phyloP scores from a whole-genome alignment of 148 eudicot species.

The Cornus florida region DNA sequence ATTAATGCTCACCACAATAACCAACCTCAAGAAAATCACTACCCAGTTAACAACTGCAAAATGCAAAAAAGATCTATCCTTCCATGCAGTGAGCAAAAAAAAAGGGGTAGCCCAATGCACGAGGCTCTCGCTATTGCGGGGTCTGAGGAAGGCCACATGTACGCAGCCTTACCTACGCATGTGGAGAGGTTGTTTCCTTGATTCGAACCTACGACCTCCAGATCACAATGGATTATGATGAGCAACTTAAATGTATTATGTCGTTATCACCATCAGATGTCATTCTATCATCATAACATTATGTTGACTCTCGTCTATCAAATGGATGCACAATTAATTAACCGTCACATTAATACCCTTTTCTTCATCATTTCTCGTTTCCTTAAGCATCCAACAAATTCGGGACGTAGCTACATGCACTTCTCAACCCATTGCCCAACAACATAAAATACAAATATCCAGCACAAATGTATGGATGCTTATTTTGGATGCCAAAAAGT shows the following conservation, averaged over 20 bases:
- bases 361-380: not conserved
- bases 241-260: conserved; percentile 2
- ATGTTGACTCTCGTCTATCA: not conserved
- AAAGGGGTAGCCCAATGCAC: no score
- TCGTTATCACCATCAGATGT: not conserved
- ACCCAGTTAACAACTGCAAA: conserved; percentile 1
- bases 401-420: not conserved
- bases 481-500: not conserved
- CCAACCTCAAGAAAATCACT: not conserved
- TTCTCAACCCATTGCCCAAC: not conserved
- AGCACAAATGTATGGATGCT: conserved; percentile 1
- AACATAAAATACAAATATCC: not conserved
- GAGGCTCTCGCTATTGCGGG: no score
- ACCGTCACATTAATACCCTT: not conserved
- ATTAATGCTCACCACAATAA: not conserved
- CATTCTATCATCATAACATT: not conserved
- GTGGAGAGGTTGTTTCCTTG: no score
- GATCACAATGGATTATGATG: no score
- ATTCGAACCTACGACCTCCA: no score
- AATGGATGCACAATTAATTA: not conserved
- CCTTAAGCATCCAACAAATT: conserved; percentile 10
- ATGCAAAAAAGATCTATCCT: not conserved
- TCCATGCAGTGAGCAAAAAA: conserved; percentile 6
- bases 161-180: no score
- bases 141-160: no score